A percentile compares a stretch with the other conserved stretches of the same genome.
phyloP scores from a whole-genome alignment of 208 protist species.

The Leishmania amazonensis region DNA sequence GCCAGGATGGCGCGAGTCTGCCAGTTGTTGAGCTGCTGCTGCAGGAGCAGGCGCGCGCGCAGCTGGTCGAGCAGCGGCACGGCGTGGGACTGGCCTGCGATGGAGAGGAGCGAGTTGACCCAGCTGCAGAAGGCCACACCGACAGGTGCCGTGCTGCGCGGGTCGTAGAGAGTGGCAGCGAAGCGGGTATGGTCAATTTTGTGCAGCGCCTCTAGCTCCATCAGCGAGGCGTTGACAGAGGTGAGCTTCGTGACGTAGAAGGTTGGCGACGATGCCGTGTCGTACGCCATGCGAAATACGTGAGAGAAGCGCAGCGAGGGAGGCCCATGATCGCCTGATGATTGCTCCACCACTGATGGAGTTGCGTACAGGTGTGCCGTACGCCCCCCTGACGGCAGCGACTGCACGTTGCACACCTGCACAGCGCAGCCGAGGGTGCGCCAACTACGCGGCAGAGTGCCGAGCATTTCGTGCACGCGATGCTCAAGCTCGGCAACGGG shows the following conservation, averaged over 20 bases:
- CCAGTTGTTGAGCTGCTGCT: conserved; percentile 57
- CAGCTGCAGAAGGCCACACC: conserved; percentile 35
- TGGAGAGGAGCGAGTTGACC: conserved; percentile 29
- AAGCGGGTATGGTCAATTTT: conserved; percentile 53
- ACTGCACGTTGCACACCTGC: conserved; percentile 66
- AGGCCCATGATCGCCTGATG: background rate
- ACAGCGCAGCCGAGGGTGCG: conserved; percentile 53
- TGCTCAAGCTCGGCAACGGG: conserved; percentile 7
- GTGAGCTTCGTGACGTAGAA: conserved; percentile 63
- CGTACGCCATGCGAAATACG: conserved; percentile 47
- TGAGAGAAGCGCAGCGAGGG: conserved; percentile 51
- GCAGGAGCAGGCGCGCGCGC: conserved; percentile 37
- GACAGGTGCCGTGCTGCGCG: conserved; percentile 38
- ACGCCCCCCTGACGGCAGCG: conserved; percentile 29
- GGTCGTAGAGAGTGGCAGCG: conserved; percentile 64
- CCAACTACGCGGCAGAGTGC: conserved; percentile 48
- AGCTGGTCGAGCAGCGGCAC: conserved; percentile 23
- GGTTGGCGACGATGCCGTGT: background rate
- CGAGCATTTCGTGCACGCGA: conserved; percentile 14
- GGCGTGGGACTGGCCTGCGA: conserved; percentile 9
- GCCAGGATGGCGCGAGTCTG: conserved; percentile 65
- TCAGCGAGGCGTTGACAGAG: conserved; percentile 47
- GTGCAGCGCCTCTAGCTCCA: conserved; percentile 54
- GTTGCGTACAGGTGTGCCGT: conserved; percentile 41
- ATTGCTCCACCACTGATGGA: conserved; percentile 6